Evolutionary conservation across 805 yeast genomes (phyloP).

Genomic region (Wickerhamiella dianesei): DNA sequence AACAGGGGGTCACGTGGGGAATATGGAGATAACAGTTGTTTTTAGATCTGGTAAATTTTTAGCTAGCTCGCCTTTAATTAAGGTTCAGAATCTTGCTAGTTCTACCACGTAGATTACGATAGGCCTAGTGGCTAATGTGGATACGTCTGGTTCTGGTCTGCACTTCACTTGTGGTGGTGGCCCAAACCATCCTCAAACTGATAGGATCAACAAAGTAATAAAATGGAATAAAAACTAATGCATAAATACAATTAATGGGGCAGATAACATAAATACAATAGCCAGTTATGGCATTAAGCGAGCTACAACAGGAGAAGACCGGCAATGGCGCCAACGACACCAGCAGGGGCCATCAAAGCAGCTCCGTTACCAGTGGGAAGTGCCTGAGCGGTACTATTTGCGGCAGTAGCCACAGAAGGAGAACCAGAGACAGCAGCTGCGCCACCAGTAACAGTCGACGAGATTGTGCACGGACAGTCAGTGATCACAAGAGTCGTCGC

Average conservation of each 20-base stretch:
- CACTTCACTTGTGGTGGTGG: too few relatives aligned
- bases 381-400: constrained; percentile 22
- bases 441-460: constrained; percentile 15
- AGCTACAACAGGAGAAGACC: background rate
- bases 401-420: background rate
- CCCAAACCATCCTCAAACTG: too few relatives aligned
- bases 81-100: too few relatives aligned
- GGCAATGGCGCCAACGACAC: background rate
- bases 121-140: too few relatives aligned
- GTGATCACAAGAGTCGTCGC: constrained; percentile 75
- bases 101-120: too few relatives aligned
- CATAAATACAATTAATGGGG: background rate
- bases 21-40: background rate
- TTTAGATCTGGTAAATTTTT: background rate
- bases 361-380: constrained; percentile 7
- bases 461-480: constrained; percentile 62
- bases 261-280: too few relatives aligned
- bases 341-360: background rate
- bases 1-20: background rate
- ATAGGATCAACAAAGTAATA: too few relatives aligned
- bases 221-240: too few relatives aligned
- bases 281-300: background rate
- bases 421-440: background rate
- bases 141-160: too few relatives aligned
- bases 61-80: too few relatives aligned